Evolutionary conservation across 495 filamentous ascomycete genomes (phyloP), one percentile per base, ranked within the genome.

Genomic region (Tuber aestivum): DNA sequence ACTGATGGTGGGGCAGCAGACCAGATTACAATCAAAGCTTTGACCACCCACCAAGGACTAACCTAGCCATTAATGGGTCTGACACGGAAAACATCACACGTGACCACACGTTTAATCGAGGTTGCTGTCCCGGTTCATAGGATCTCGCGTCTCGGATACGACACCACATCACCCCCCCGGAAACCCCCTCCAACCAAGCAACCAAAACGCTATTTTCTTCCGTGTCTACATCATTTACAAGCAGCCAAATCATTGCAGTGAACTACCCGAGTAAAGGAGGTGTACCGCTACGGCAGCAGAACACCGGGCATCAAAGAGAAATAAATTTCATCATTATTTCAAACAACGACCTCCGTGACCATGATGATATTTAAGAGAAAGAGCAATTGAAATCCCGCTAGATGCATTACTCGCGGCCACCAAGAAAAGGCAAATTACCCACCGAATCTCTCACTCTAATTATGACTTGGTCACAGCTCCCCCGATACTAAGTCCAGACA

Each of bases 1-100:
- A 79, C 69, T 79, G 77, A 71, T 79, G 78, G 78, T 79, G 78
- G 78, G 76, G 78, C 76, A 74, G 44, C 74, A 69, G 44, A 77
- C 56, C 56, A 41, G 76, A 79, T 79, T 69, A 73, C 56, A 75
- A 69, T 75, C 76, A 76, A 76, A 79, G 78, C 78, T 79, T 79
- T 75, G 77, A 70, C 69, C 56, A 65, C 27, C 1, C 9, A 65
- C 32, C 56, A 35, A 35, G 27, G 56, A 27, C 14, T 65, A 65
- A 14, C 27, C 14, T 65, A 65, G 27, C 27, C 56, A 0, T 65
- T 7, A 35, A 65, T 18, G 56, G 56, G 27, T 35, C 27, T 20
- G 27, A 35, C 56, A 65, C 18, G 56, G 56, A 27, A 65, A 61
- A 65, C 27, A 16, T 35, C 56, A 3, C 56, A 65, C 27, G 56